Evolutionary conservation across 371 early-diverging fungal species (phyloP).

Genomic region (Haplosporangium sp.): DNA sequence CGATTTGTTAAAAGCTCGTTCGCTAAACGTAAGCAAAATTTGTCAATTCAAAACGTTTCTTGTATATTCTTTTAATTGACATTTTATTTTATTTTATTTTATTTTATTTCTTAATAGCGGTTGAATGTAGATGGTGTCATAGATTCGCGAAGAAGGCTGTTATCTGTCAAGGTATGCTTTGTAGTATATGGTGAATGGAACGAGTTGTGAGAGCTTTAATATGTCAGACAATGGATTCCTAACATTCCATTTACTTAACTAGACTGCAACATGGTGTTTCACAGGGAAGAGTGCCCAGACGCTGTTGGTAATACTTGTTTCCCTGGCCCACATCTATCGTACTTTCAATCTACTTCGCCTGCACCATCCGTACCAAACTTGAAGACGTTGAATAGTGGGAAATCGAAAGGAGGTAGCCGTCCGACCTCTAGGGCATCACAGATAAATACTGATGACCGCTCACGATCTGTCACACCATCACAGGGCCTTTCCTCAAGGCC

Average conservation of each 20-base stretch:
- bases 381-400: conserved; percentile 34
- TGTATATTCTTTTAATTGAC: not conserved
- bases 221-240: not conserved
- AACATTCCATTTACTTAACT: not conserved
- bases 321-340: conserved; percentile 38
- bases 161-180: conserved; percentile 56
- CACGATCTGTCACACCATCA: conserved; percentile 49
- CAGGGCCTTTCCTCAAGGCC: conserved; percentile 20
- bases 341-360: conserved; percentile 28
- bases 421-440: conserved; percentile 43
- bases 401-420: conserved; percentile 25
- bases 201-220: not conserved
- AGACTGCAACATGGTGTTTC: conserved; percentile 60
- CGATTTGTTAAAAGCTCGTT: conserved; percentile 60
- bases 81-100: no score
- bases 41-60: not conserved
- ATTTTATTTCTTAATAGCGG: conserved; percentile 26
- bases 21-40: conserved; percentile 55
- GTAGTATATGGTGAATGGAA: no score
- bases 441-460: conserved; percentile 28
- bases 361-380: conserved; percentile 44
- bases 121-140: conserved; percentile 56
- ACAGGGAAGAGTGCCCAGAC: conserved; percentile 47
- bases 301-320: conserved; percentile 53
- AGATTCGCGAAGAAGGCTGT: conserved; percentile 55